Percentiles rank a stretch among this genome's conserved stretches.
Conservation (phyloP, 208 protist genomes). For the Endotrypanum monterogeii region DNA sequence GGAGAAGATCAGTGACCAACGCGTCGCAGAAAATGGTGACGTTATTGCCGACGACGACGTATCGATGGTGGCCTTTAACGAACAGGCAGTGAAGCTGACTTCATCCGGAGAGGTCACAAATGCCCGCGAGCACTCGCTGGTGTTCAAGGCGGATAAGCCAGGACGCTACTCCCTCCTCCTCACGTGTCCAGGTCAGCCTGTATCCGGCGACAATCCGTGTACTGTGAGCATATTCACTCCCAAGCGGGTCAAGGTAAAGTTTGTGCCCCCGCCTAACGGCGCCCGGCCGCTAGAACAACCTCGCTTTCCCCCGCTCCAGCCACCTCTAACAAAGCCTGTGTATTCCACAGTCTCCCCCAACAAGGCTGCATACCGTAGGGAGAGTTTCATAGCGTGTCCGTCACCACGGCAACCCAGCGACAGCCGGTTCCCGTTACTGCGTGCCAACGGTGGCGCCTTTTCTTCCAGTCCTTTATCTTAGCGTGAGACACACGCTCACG, state of each 20-base stretch:
- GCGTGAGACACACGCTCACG: neutral
- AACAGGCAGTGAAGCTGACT: conserved; percentile 55
- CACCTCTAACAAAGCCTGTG: neutral
- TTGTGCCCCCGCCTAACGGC: conserved; percentile 44
- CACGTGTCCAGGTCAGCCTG: conserved; percentile 40
- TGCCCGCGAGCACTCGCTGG: conserved; percentile 81
- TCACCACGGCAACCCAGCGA: conserved; percentile 4
- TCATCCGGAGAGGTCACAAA: conserved; percentile 71
- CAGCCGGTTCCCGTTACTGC: conserved; percentile 11
- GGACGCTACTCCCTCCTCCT: conserved; percentile 69
- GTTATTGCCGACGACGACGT: conserved; percentile 66
- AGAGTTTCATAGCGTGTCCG: conserved; percentile 1
- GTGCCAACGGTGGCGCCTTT: conserved; percentile 4
- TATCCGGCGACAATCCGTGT: conserved; percentile 60
- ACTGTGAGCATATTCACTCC: conserved; percentile 68
- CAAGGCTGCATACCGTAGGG: neutral
- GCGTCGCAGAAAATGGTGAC: conserved; percentile 44
- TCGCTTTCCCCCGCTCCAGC: conserved; percentile 51
- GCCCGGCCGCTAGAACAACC: conserved; percentile 50
- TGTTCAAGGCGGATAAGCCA: conserved; percentile 47
- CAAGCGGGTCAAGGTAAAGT: conserved; percentile 58
- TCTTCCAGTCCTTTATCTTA: neutral
- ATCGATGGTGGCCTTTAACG: conserved; percentile 61
- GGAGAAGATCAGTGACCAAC: conserved; percentile 50
- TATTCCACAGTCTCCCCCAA: neutral